phyloP scores from a whole-genome alignment of 2,329 filamentous ascomycete genomes.

The Fusarium compactum region DNA sequence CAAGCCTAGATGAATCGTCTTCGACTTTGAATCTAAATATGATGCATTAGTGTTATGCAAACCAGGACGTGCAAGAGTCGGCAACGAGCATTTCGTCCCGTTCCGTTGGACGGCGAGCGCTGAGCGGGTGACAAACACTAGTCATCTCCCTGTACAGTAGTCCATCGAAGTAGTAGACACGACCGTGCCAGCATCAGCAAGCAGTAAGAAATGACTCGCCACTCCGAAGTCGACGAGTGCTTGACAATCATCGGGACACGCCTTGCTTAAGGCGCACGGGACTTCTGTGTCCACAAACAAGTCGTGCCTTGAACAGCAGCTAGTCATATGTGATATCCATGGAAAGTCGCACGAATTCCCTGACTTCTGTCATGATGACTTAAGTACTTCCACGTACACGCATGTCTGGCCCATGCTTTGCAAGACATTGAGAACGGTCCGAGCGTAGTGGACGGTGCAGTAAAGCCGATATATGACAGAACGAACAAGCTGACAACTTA shows the following conservation, averaged over 20 bases:
- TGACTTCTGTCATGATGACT: conserved; percentile 13
- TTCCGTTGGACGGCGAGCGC: not conserved
- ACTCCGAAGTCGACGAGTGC: not conserved
- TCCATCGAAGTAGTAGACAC: not conserved
- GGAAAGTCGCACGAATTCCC: conserved; percentile 3
- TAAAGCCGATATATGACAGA: not conserved
- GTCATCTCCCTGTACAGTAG: not conserved
- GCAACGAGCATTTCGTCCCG: conserved; percentile 10
- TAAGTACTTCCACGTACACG: conserved; percentile 6
- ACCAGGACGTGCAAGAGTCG: conserved; percentile 6
- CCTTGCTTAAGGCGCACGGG: conserved; percentile 8
- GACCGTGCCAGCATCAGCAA: not conserved
- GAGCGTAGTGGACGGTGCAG: conserved; percentile 1
- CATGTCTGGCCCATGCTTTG: not conserved
- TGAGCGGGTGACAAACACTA: not conserved
- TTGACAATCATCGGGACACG: not conserved
- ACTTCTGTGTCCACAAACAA: conserved; percentile 4
- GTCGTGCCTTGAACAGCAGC: conserved; percentile 15
- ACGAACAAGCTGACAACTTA: conserved; percentile 56
- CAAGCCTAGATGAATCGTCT: conserved; percentile 58
- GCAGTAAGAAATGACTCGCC: not conserved
- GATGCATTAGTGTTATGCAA: conserved; percentile 37
- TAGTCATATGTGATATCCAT: conserved; percentile 15
- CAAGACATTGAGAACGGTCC: conserved; percentile 5
- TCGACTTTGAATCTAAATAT: conserved; percentile 65